phyloP scores from a whole-genome alignment of 768 basidiomycete genomes.

The Leucosporidium scottii region DNA sequence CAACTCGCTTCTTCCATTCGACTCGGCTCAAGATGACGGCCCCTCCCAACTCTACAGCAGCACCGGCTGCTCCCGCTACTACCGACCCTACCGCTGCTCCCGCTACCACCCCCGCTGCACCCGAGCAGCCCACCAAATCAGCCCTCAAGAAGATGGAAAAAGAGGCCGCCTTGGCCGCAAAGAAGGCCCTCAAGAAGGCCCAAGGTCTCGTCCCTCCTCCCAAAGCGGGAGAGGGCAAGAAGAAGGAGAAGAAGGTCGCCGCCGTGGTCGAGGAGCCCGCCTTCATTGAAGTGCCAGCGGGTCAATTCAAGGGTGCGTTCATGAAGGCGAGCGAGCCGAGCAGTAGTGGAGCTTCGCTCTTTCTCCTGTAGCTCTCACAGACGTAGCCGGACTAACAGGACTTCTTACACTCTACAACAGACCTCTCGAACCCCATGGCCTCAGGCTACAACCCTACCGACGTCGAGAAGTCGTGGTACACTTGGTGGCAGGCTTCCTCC shows the following conservation, averaged over 20 bases:
- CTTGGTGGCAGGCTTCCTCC: conserved; percentile 65
- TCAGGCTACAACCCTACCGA: conserved; percentile 91
- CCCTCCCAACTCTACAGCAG: background rate
- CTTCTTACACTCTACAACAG: conserved; percentile 45
- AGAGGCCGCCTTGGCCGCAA: conserved; percentile 26
- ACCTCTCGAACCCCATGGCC: conserved; percentile 78
- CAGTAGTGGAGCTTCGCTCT: no score
- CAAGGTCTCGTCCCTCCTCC: background rate
- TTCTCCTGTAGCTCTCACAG: no score
- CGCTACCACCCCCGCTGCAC: background rate
- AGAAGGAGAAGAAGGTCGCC: conserved; percentile 31
- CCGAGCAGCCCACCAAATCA: conserved; percentile 19
- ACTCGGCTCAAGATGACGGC: conserved; percentile 33
- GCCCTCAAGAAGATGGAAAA: conserved; percentile 35
- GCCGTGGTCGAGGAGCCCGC: conserved; percentile 18
- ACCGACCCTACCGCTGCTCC: conserved; percentile 42
- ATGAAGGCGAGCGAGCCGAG: background rate
- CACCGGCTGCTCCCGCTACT: no score
- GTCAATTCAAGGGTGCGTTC: conserved; percentile 1
- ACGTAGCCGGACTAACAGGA: no score
- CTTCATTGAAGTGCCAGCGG: conserved; percentile 34
- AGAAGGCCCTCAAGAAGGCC: conserved; percentile 6
- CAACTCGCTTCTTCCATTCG: conserved; percentile 9
- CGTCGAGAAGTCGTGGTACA: conserved; percentile 93
- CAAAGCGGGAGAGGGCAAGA: conserved; percentile 19